Conservation (phyloP, 805 yeast genomes). For the Vanderwaltozyma verrucispora region DNA sequence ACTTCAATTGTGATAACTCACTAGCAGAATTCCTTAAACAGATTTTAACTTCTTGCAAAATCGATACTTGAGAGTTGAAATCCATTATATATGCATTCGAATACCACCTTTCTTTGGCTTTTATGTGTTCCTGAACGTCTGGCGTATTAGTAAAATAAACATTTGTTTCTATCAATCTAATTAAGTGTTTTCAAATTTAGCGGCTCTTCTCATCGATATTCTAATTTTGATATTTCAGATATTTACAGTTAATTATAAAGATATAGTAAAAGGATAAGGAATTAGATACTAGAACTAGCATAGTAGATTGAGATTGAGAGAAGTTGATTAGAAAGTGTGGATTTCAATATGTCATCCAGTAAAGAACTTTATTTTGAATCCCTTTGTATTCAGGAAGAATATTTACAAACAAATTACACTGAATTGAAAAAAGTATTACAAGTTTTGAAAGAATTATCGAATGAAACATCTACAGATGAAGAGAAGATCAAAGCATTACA, state of each 20-base stretch:
- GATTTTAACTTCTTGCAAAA: conserved; percentile 10
- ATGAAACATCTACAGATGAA: conserved; percentile 11
- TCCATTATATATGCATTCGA: conserved; percentile 1
- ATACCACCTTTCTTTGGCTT: no score
- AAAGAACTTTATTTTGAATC: conserved; percentile 13
- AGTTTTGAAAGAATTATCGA: conserved; percentile 7
- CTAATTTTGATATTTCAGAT: no score
- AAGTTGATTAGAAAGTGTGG: no score
- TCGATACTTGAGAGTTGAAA: not conserved
- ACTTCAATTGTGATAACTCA: conserved; percentile 44
- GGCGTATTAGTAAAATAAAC: no score
- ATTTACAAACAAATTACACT: conserved; percentile 14
- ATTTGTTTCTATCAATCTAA: no score
- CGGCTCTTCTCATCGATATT: not conserved
- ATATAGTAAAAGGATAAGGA: no score
- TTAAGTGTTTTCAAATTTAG: no score
- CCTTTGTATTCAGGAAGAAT: conserved; percentile 19
- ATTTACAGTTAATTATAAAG: no score
- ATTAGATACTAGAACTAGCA: no score
- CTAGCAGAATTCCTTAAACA: conserved; percentile 33
- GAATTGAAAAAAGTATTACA: conserved; percentile 9
- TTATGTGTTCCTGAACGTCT: no score
- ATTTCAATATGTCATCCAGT: not conserved
- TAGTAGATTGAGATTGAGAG: no score
- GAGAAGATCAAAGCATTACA: conserved; percentile 7